Conservation (phyloP, 495 filamentous ascomycete species). For the Trichoderma virens region DNA sequence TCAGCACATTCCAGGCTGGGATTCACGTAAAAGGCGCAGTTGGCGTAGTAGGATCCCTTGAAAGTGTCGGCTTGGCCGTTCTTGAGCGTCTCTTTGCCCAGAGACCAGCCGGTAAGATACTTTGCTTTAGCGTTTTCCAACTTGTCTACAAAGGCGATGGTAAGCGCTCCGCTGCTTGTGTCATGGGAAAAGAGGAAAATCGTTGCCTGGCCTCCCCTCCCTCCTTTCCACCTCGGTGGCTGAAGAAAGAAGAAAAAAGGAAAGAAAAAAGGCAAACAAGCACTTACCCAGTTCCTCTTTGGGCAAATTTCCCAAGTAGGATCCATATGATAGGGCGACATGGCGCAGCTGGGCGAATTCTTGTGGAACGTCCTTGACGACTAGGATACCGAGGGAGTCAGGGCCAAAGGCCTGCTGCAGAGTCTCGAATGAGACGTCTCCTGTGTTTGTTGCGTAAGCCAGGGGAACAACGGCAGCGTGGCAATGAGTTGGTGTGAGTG, state of each 20-base stretch:
- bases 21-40: slow-evolving; percentile 87
- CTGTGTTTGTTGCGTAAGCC: slow-evolving; percentile 32
- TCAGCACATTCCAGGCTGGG: slow-evolving; percentile 50
- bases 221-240: background rate
- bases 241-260: background rate
- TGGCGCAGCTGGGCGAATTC: slow-evolving; percentile 62
- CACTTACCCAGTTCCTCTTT: slow-evolving; percentile 59
- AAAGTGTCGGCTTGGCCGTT: slow-evolving; percentile 82
- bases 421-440: slow-evolving; percentile 60
- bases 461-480: background rate
- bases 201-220: background rate
- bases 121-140: slow-evolving; percentile 58
- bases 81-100: slow-evolving; percentile 89
- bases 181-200: background rate
- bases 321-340: slow-evolving; percentile 75
- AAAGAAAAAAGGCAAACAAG: background rate
- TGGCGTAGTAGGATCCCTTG: slow-evolving; percentile 96
- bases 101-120: slow-evolving; percentile 66
- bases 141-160: slow-evolving; percentile 34
- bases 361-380: slow-evolving; percentile 74
- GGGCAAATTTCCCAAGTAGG: slow-evolving; percentile 79
- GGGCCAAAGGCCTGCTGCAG: slow-evolving; percentile 87
- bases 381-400: slow-evolving; percentile 81
- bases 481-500: background rate
- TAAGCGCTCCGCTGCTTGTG: background rate